phyloP scores from a whole-genome alignment of 345 rosid species.

The Trapa incisa region DNA sequence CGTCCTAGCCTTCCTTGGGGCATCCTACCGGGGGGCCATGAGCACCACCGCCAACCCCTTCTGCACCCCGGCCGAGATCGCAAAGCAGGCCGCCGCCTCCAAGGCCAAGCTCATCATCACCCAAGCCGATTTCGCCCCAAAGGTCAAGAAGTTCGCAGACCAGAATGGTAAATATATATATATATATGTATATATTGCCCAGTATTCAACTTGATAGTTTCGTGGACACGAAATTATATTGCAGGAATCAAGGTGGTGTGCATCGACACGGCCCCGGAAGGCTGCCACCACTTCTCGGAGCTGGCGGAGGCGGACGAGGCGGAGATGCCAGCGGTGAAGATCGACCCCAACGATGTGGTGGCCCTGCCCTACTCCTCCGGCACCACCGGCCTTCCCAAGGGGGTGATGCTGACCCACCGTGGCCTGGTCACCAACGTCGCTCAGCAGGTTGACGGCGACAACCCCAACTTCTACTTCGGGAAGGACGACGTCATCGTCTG shows the following conservation, averaged over 20 bases:
- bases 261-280: conserved; percentile 28
- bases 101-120: conserved; percentile 46
- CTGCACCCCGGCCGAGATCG: conserved; percentile 58
- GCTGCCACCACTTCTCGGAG: conserved; percentile 57
- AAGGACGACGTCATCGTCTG: conserved; percentile 64
- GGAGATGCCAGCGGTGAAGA: conserved; percentile 20
- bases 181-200: neutral
- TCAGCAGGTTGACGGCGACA: conserved; percentile 91
- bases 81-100: conserved; percentile 56
- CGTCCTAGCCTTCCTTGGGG: conserved; percentile 65
- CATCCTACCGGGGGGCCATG: conserved; percentile 53
- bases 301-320: conserved; percentile 32
- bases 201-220: too few species aligned
- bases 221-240: too few species aligned
- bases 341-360: conserved; percentile 56
- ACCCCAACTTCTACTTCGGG: conserved; percentile 66
- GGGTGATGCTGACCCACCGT: conserved; percentile 85
- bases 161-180: conserved; percentile 12
- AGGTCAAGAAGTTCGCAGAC: conserved; percentile 28
- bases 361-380: conserved; percentile 94
- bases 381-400: conserved; percentile 88
- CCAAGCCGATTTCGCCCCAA: conserved; percentile 38
- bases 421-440: conserved; percentile 70
- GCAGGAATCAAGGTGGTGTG: conserved; percentile 21
- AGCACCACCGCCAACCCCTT: conserved; percentile 78